These are phyloP conservation scores for Populus davidiana DNA, from an alignment of 345 rosid species.

Conservation along the genomic window DNA sequence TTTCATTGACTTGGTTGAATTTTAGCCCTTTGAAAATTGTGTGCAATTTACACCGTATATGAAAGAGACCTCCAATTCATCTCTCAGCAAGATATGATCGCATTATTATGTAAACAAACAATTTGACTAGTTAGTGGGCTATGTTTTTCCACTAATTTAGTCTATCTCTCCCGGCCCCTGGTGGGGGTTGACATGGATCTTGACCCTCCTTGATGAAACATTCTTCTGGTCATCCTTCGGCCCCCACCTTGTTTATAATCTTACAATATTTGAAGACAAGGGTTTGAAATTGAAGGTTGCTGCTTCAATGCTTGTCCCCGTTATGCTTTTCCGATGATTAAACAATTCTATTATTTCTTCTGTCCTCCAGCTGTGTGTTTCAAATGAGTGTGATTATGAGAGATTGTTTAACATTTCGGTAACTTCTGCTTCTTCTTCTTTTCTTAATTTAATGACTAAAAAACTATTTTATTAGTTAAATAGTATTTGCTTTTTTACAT, in stretches of 20 bases:
- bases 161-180: constrained; percentile 12
- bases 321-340: constrained; percentile 3
- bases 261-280: constrained; percentile 17
- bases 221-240: constrained; percentile 31
- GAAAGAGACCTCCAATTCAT: background rate
- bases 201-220: constrained; percentile 46
- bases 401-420: too few relatives aligned
- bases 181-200: constrained; percentile 51
- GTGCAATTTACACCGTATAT: constrained; percentile 11
- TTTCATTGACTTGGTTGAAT: constrained; percentile 29
- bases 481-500: too few relatives aligned
- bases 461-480: too few relatives aligned
- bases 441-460: too few relatives aligned
- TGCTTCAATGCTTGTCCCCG: constrained; percentile 20
- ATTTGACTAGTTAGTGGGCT: constrained; percentile 41
- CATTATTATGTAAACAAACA: constrained; percentile 15
- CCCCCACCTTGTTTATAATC: constrained; percentile 14
- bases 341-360: background rate
- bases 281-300: constrained; percentile 11
- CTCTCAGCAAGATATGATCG: constrained; percentile 15
- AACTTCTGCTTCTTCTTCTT: too few relatives aligned
- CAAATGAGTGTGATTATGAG: background rate
- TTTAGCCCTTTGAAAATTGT: constrained; percentile 3
- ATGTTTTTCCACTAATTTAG: constrained; percentile 32
- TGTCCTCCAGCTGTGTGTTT: background rate